Conservation (phyloP, 1,284 basidiomycete genomes). For the Gastroboletus turbinatus region DNA sequence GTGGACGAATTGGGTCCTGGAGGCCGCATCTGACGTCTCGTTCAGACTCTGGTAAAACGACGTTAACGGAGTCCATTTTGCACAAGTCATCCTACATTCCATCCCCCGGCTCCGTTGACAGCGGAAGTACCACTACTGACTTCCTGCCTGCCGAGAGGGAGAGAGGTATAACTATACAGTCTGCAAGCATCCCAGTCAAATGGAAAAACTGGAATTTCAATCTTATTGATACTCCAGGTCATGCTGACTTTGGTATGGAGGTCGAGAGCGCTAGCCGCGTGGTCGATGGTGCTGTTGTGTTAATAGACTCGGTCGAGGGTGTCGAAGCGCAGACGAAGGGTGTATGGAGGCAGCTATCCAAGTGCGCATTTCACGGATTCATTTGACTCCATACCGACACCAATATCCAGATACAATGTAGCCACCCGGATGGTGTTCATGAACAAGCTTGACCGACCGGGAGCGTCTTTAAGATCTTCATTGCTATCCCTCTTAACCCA, state of each 20-base stretch:
- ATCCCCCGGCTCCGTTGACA: constrained; percentile 79
- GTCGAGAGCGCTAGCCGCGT: constrained; percentile 90
- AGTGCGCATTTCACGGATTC: constrained; percentile 47
- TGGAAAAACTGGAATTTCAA: constrained; percentile 86
- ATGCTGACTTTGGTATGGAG: constrained; percentile 94
- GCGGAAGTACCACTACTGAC: constrained; percentile 88
- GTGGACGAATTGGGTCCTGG: not conserved
- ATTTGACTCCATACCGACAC: not conserved
- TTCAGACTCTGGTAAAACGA: constrained; percentile 88
- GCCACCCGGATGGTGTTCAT: constrained; percentile 77
- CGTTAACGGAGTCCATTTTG: constrained; percentile 85
- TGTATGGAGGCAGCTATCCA: constrained; percentile 84
- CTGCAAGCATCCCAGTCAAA: constrained; percentile 87
- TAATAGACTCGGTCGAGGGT: constrained; percentile 89
- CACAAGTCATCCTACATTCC: constrained; percentile 74
- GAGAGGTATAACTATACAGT: constrained; percentile 89
- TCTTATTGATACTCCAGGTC: constrained; percentile 88
- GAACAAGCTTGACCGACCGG: constrained; percentile 87
- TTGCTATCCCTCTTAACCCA: constrained; percentile 69
- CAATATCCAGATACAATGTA: constrained; percentile 64
- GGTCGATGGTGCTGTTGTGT: constrained; percentile 84
- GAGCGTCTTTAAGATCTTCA: constrained; percentile 74
- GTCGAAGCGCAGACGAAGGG: constrained; percentile 89
- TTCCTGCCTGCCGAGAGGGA: constrained; percentile 88
- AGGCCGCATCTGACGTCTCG: constrained; percentile 17